Conservation (phyloP, 1,284 basidiomycete species). For the Quambalaria eucalypti region DNA sequence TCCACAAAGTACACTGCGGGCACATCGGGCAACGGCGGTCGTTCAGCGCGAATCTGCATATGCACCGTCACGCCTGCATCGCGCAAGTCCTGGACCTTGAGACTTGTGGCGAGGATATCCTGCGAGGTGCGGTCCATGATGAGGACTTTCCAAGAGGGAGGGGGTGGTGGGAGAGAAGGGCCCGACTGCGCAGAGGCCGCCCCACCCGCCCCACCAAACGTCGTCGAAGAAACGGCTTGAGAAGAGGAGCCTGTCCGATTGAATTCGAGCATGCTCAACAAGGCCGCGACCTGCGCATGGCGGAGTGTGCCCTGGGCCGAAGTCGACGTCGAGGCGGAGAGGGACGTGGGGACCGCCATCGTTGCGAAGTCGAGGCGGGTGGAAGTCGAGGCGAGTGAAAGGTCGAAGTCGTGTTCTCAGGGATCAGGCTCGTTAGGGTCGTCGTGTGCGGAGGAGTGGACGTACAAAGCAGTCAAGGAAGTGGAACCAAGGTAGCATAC, state of each 20-base stretch:
- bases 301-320: neutral
- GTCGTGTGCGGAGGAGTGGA: neutral
- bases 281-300: neutral
- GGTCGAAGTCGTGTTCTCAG: too few relatives aligned
- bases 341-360: too few relatives aligned
- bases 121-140: slow-evolving; percentile 91
- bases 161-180: slow-evolving; percentile 33
- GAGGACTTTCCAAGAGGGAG: slow-evolving; percentile 91
- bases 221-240: neutral
- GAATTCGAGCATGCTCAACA: neutral
- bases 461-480: neutral
- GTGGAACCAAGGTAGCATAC: neutral
- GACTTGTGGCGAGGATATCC: slow-evolving; percentile 85
- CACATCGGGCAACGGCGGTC: slow-evolving; percentile 85
- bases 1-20: slow-evolving; percentile 95
- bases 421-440: neutral
- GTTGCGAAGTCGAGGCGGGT: neutral
- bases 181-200: neutral
- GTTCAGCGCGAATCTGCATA: slow-evolving; percentile 85
- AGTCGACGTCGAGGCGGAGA: too few relatives aligned
- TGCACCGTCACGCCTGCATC: slow-evolving; percentile 95
- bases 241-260: neutral
- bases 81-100: slow-evolving; percentile 89
- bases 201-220: neutral
- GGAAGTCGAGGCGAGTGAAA: too few relatives aligned